These are phyloP conservation scores for Quercus cerris DNA, from an alignment of 306 rosid genomes.

Conservation along the genomic window DNA sequence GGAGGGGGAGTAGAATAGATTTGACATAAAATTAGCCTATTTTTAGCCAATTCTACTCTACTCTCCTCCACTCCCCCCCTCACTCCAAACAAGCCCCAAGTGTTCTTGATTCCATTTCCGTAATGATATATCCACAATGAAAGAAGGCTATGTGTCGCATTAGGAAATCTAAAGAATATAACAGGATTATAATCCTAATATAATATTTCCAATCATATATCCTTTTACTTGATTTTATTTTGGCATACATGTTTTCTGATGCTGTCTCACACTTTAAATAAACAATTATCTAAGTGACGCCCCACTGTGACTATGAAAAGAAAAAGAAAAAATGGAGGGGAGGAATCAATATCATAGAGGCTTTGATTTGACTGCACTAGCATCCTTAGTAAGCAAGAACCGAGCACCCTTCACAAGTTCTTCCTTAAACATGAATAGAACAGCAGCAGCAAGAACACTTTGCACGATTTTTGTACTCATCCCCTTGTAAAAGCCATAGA, in stretches of 20 bases:
- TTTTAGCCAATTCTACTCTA: too few species aligned
- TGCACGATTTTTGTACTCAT: conserved; percentile 89
- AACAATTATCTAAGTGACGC: conserved; percentile 1
- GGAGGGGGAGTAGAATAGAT: too few species aligned
- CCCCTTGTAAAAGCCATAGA: conserved; percentile 85
- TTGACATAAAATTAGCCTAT: too few species aligned
- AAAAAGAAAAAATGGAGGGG: conserved; percentile 7
- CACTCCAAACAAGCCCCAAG: too few species aligned
- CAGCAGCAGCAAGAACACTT: conserved; percentile 96
- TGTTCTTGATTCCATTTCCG: too few species aligned
- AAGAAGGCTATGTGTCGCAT: neutral
- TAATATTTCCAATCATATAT: neutral
- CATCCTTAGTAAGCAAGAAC: conserved; percentile 50
- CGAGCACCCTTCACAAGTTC: conserved; percentile 70
- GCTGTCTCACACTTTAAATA: conserved; percentile 1
- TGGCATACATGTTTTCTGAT: neutral
- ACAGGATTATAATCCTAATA: neutral
- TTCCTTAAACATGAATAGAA: conserved; percentile 91
- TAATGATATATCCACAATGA: too few species aligned
- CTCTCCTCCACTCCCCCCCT: too few species aligned
- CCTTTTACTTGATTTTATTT: neutral
- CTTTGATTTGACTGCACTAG: conserved; percentile 44
- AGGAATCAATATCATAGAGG: conserved; percentile 24
- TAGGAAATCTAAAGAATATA: neutral
- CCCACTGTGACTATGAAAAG: conserved; percentile 14